These are phyloP conservation scores for Roridomyces roridus DNA, from an alignment of 768 basidiomycete genomes.

Conservation along the genomic window DNA sequence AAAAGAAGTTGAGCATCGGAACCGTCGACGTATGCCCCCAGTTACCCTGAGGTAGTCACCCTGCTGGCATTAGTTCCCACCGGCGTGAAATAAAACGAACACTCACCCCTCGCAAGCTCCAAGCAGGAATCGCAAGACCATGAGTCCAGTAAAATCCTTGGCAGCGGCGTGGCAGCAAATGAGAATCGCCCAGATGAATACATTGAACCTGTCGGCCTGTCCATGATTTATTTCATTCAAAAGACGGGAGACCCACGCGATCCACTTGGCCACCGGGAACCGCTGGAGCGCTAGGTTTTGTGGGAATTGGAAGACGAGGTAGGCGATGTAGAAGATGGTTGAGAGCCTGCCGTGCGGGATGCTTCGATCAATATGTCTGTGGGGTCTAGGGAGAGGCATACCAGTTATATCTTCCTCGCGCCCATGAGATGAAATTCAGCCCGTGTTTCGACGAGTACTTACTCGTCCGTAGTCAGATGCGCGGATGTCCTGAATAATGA, in stretches of 20 bases:
- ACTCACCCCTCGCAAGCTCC: conserved; percentile 67
- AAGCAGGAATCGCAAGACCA: conserved; percentile 73
- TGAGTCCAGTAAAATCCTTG: conserved; percentile 69
- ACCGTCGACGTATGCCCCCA: too few species aligned
- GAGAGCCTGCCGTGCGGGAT: conserved; percentile 62
- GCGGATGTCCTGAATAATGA: conserved; percentile 55
- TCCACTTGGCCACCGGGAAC: conserved; percentile 83
- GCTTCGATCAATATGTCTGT: conserved; percentile 37
- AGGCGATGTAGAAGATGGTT: conserved; percentile 79
- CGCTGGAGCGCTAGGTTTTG: conserved; percentile 77
- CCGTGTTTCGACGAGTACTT: conserved; percentile 32
- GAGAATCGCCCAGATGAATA: conserved; percentile 74
- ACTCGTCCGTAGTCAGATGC: conserved; percentile 72
- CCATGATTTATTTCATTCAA: background rate
- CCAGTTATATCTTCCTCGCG: conserved; percentile 65
- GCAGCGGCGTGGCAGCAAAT: conserved; percentile 68
- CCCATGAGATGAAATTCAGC: background rate
- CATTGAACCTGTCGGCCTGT: conserved; percentile 59
- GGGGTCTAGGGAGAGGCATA: conserved; percentile 25
- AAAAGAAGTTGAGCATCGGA: too few species aligned
- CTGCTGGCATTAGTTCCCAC: conserved; percentile 52
- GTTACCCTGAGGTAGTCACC: background rate
- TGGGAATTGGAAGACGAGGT: conserved; percentile 68
- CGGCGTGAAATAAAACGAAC: background rate
- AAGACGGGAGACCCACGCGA: conserved; percentile 54